phyloP scores from a whole-genome alignment of 495 filamentous ascomycete genomes.

The Trichoderma reesei region DNA sequence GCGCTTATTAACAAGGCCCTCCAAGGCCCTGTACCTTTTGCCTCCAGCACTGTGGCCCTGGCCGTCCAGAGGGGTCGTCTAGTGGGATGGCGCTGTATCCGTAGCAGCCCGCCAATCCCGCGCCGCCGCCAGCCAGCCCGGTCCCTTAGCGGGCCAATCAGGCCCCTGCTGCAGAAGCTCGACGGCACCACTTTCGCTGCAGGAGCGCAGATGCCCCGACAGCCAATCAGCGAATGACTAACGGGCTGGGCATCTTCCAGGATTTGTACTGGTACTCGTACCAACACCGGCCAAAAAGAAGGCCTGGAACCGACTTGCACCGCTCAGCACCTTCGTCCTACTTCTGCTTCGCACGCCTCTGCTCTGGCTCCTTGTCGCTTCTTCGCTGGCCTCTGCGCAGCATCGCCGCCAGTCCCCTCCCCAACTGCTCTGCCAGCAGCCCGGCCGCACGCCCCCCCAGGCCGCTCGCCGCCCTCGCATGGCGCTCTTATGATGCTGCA shows the following conservation, averaged over 20 bases:
- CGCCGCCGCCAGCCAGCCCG: background rate
- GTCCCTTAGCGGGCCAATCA: background rate
- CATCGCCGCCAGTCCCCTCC: background rate
- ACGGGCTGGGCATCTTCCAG: background rate
- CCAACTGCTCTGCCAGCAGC: background rate
- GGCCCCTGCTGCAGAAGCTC: background rate
- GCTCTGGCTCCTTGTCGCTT: background rate
- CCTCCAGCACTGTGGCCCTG: background rate
- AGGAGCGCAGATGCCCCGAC: background rate
- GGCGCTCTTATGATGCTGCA: constrained; percentile 10
- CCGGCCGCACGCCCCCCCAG: background rate
- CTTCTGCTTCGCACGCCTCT: background rate
- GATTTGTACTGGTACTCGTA: background rate
- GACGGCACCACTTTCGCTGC: background rate
- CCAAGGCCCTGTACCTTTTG: background rate
- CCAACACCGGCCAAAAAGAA: background rate
- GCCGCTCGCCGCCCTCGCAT: constrained; percentile 4
- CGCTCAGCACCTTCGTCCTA: background rate
- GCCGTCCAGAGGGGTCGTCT: background rate
- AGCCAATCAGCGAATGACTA: background rate
- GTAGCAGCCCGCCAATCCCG: background rate
- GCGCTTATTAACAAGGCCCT: too few species aligned
- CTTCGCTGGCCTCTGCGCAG: background rate
- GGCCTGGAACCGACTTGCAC: background rate
- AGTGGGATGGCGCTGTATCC: background rate